Evolutionary conservation across 495 filamentous ascomycete genomes (phyloP), one percentile per base, ranked within the genome.

Genomic region (Amniculicola lignicola): DNA sequence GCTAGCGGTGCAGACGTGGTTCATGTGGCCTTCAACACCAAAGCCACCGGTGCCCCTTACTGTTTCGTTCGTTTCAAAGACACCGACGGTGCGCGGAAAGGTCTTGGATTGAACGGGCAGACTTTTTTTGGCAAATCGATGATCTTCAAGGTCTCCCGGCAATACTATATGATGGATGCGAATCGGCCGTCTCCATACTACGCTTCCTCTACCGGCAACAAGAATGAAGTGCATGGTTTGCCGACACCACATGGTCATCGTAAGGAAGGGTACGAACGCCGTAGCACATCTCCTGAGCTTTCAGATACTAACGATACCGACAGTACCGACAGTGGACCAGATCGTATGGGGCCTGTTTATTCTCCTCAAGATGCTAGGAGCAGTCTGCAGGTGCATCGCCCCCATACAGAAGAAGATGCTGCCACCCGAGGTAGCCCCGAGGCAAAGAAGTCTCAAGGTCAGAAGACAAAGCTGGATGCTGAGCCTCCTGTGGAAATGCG

Each of bases 351-450:
- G 14, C 51, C 54, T 18, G 46, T 40, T 10, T 62, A 62, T 42
- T 62, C 59, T 48, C 59, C 59, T 25, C 59, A 62, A 27, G 59
- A 58, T 37, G 59, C 48, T 15, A 46, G 59, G 28, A 57, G 59
- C 42, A 42, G 24, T 23, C 35, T 50, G 25, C 44, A n/a, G 12
- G 21, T n/a, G 16, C 21, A 4, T 15, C 1, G 5, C 29, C 19
- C 21, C 19, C 3, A 12, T 15, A 24, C 24, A 16, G 15, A 38
- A 10, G 12, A 40, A 37, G 6, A 21, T 7, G 9, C 14, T 21
- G 12, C 5, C 22, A 10, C 37, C 16, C 6, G 14, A 12, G 40
- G 46, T 24, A 57, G 53, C 42, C 58, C 51, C 12, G 44, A 57
- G 18, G 45, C 46, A 4, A 37, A 31, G 2, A 56, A 62, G n/a